Conservation (phyloP, 805 yeast genomes). For the Pichia paraexigua region DNA sequence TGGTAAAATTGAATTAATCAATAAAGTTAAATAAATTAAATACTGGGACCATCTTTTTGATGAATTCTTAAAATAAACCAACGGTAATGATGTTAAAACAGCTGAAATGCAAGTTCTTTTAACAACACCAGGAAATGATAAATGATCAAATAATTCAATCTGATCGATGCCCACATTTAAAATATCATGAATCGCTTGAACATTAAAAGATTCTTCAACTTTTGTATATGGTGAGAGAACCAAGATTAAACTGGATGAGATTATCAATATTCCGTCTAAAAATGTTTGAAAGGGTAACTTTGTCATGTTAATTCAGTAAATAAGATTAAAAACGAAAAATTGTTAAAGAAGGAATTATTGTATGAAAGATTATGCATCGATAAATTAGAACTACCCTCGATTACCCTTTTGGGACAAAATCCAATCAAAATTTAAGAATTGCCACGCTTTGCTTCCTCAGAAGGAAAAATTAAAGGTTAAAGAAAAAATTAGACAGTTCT, state of each 20-base stretch:
- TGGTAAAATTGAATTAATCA: neutral
- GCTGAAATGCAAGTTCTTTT: slow-evolving; percentile 82
- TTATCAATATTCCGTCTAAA: slow-evolving; percentile 31
- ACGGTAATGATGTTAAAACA: slow-evolving; percentile 39
- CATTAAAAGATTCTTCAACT: slow-evolving; percentile 88
- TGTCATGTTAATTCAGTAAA: neutral
- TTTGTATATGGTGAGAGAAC: slow-evolving; percentile 70
- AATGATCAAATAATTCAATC: slow-evolving; percentile 56
- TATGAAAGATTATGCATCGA: too few relatives aligned
- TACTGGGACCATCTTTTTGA: slow-evolving; percentile 2
- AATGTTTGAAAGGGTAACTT: neutral
- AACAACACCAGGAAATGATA: slow-evolving; percentile 77
- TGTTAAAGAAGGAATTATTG: too few relatives aligned
- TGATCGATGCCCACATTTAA: slow-evolving; percentile 50
- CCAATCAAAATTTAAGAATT: too few relatives aligned
- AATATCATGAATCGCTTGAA: slow-evolving; percentile 84
- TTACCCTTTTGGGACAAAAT: neutral
- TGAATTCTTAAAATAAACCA: slow-evolving; percentile 18
- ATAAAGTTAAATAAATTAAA: neutral
- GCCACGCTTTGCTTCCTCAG: too few relatives aligned
- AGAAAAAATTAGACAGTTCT: too few relatives aligned
- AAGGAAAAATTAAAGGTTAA: too few relatives aligned
- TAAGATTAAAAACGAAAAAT: neutral
- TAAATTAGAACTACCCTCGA: too few relatives aligned
- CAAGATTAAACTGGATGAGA: slow-evolving; percentile 41